Evolutionary conservation across 805 yeast genomes (phyloP), one percentile per base, ranked within the genome.

Genomic region (Myxozyma melibiosi): DNA sequence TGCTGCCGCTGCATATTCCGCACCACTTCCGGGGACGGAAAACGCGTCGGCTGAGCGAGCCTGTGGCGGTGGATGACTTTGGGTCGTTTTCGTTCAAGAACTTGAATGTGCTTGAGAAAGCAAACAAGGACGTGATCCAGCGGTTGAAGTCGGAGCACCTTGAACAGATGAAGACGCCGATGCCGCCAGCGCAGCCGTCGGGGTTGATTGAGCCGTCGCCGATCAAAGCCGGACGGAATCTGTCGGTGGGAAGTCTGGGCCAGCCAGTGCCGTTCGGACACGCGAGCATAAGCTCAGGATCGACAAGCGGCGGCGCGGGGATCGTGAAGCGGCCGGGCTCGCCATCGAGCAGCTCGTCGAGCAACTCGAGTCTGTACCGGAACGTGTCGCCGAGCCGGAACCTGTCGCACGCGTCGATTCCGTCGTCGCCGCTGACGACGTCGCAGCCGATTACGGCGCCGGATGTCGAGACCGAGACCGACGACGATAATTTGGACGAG

Each of bases 1-100:
- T 30, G 27, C 18, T 58, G 11, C 78, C 84, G 0, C 68, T 79
- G 37, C 82, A 80, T 9, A 77, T 80, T 18, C 84, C 84, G 3
- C 76, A 80, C 9, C 81, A 78, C 59, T 74, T 82, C 65, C 76
- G 88, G 46, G 96, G 88, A 55, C 76, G 94, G 48, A 83, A 89
- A 2, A 82, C 88, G 61, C 80, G 74, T 33, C 62, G 88, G 63
- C 71, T 89, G 58, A 86, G 85, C 50, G 92, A 86, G 55, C 79
- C 86, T 24, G 75, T 78, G 6, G 75, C 81, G 6, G 67, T 53
- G 14, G 73, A 70, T 41, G 74, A 92, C 66, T 94, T 94, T 79
- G 99, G 99, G 0, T 85, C 94, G 3, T 94, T 94, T 71, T 85
- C 88, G 57, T 94, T 88, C 73, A 79, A 97, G 63, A 94, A 94